Percentiles rank a stretch among this genome's conserved stretches.
phyloP scores from a whole-genome alignment of 2,329 filamentous ascomycete species.

The Phialemonium atrogriseum region DNA sequence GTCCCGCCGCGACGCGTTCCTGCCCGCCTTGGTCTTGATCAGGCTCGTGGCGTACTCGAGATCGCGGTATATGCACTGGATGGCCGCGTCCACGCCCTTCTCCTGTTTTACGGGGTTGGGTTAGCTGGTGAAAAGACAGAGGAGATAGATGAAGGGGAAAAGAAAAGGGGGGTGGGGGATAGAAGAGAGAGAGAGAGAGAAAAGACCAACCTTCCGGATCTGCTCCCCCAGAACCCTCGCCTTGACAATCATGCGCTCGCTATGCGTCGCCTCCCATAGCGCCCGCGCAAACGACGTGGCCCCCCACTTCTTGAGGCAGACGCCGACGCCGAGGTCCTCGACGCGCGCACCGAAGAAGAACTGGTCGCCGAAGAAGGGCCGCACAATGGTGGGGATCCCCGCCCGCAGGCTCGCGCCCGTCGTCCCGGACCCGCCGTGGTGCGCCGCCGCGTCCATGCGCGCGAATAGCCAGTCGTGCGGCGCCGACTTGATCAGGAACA shows the following conservation, averaged over 20 bases:
- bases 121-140: not conserved
- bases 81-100: conserved; percentile 80
- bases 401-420: conserved; percentile 88
- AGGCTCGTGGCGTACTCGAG: conserved; percentile 85
- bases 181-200: not conserved
- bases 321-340: conserved; percentile 87
- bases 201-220: conserved; percentile 66
- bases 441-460: conserved; percentile 87
- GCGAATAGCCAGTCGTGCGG: conserved; percentile 96
- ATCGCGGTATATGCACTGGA: conserved; percentile 89
- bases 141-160: conserved; percentile 2
- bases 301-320: conserved; percentile 83
- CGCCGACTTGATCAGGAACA: conserved; percentile 79
- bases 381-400: conserved; percentile 87
- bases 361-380: conserved; percentile 96
- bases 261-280: conserved; percentile 85
- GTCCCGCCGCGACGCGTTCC: conserved; percentile 32
- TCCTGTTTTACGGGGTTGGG: conserved; percentile 45
- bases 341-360: conserved; percentile 90
- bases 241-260: conserved; percentile 84
- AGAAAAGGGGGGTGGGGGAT: not conserved
- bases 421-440: conserved; percentile 91
- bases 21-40: conserved; percentile 57
- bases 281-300: conserved; percentile 78
- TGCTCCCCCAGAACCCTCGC: conserved; percentile 74